These are phyloP conservation scores for Colletotrichum sansevieriae DNA, from an alignment of 2,329 filamentous ascomycete genomes.

Conservation along the genomic window DNA sequence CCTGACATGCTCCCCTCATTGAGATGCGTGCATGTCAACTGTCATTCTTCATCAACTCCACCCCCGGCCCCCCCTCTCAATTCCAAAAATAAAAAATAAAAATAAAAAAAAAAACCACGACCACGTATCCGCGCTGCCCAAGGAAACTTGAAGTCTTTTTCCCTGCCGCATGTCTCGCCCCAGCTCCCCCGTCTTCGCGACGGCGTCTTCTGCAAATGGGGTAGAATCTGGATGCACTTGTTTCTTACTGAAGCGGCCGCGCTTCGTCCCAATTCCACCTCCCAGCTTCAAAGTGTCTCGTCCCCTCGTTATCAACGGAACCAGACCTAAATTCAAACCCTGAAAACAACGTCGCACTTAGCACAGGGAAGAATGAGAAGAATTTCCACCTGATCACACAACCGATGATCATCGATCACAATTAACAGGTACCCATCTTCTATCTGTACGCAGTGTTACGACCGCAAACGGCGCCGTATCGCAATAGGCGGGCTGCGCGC, in stretches of 20 bases:
- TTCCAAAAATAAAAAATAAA: too few species aligned
- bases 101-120: neutral
- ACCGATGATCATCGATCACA: constrained; percentile 29
- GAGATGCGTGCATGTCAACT: neutral
- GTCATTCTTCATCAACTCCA: constrained; percentile 19
- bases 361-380: neutral
- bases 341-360: constrained; percentile 28
- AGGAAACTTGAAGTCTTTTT: neutral
- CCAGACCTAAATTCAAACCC: constrained; percentile 26
- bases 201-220: neutral
- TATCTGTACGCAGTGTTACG: neutral
- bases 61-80: too few species aligned
- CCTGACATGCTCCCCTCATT: too few species aligned
- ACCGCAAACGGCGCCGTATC: too few species aligned
- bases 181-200: neutral
- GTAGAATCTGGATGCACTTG: neutral
- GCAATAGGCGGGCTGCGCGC: too few species aligned
- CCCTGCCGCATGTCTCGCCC: neutral
- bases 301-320: neutral
- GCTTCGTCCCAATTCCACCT: neutral
- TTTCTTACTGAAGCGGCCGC: neutral
- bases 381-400: constrained; percentile 32
- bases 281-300: neutral
- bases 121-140: too few species aligned
- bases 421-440: constrained; percentile 26